phyloP scores from a whole-genome alignment of 495 filamentous ascomycete species.

The Podospora didyma region DNA sequence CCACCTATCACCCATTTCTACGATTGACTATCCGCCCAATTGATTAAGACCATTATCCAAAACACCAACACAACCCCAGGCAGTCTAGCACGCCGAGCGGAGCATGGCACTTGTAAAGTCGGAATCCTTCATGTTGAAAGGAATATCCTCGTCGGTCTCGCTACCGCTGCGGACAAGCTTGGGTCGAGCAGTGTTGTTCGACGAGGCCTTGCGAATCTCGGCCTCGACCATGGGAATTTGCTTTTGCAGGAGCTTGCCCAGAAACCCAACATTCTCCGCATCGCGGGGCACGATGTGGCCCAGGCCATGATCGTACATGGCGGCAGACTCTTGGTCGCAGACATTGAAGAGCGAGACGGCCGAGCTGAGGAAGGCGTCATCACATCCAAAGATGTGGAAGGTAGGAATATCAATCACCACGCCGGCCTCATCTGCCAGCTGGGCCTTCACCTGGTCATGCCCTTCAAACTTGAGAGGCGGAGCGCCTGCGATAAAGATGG shows the following conservation, averaged over 20 bases:
- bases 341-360: slow-evolving; percentile 54
- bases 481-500: slow-evolving; percentile 52
- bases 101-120: background rate
- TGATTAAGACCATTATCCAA: background rate
- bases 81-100: background rate
- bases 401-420: slow-evolving; percentile 49
- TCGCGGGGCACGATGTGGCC: slow-evolving; percentile 53
- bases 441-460: slow-evolving; percentile 27
- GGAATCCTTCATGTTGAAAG: background rate
- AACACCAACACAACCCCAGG: background rate
- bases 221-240: slow-evolving; percentile 29
- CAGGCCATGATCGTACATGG: slow-evolving; percentile 54
- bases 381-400: slow-evolving; percentile 52
- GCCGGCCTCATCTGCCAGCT: slow-evolving; percentile 44
- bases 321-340: slow-evolving; percentile 45
- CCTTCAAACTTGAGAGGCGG: slow-evolving; percentile 44
- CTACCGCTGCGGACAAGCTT: slow-evolving; percentile 2
- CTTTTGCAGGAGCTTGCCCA: slow-evolving; percentile 30
- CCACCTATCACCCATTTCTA: no score
- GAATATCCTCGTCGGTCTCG: slow-evolving; percentile 3
- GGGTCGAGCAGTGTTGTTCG: background rate
- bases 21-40: background rate
- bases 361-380: slow-evolving; percentile 50
- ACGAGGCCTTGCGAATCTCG: background rate
- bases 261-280: slow-evolving; percentile 39